Evolutionary conservation across 805 yeast genomes (phyloP).

Genomic region (Pichia nanzhaoensis): DNA sequence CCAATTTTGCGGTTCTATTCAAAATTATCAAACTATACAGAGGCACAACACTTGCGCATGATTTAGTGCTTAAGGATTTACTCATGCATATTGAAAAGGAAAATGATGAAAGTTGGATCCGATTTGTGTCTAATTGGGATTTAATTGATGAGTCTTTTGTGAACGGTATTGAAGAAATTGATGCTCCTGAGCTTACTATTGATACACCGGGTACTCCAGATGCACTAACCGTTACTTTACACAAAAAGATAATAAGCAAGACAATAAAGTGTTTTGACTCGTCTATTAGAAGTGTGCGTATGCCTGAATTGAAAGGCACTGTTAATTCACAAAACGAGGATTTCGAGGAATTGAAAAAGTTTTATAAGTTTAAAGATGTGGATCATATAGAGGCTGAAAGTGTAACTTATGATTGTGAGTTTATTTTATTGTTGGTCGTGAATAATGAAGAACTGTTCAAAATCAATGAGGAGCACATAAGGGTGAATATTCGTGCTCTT

Average conservation of each 20-base stretch:
- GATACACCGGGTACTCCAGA: constrained; percentile 32
- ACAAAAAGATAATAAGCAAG: constrained; percentile 42
- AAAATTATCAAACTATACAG: constrained; percentile 46
- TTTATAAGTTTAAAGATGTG: constrained; percentile 22
- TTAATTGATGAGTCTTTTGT: constrained; percentile 26
- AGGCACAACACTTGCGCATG: constrained; percentile 61
- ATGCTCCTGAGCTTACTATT: constrained; percentile 16
- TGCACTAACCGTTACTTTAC: constrained; percentile 45
- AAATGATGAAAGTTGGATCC: constrained; percentile 54
- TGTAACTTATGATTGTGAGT: constrained; percentile 60
- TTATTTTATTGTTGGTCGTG: constrained; percentile 52
- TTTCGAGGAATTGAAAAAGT: constrained; percentile 20
- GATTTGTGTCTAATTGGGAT: constrained; percentile 59
- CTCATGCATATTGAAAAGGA: constrained; percentile 52
- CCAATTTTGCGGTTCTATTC: constrained; percentile 42
- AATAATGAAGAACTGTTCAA: constrained; percentile 59
- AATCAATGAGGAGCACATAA: constrained; percentile 16
- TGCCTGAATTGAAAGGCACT: constrained; percentile 22
- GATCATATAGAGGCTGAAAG: constrained; percentile 10
- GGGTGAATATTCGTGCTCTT: constrained; percentile 48
- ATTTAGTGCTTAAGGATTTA: constrained; percentile 51
- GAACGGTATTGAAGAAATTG: background rate
- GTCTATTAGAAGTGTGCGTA: constrained; percentile 19
- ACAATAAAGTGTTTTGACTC: constrained; percentile 35
- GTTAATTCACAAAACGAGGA: constrained; percentile 9